Evolutionary conservation across 176 grass and related monocot species (phyloP), one percentile per base, ranked within the genome.

Genomic region (Aechmea fasciata): DNA sequence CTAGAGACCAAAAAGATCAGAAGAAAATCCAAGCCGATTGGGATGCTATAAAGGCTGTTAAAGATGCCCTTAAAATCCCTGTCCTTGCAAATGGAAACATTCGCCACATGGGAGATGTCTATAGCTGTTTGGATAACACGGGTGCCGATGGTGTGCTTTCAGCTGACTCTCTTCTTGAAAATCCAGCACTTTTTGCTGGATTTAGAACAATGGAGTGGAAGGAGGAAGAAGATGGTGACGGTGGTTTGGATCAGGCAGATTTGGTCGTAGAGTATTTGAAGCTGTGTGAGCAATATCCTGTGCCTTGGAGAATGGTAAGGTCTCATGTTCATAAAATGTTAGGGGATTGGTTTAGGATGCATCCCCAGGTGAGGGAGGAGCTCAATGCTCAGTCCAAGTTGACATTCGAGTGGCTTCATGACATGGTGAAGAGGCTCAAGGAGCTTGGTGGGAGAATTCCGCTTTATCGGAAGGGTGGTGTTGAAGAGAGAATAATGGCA

Each of bases 21-120:
- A 90, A 84, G 79, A 99, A 93, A 81, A 90, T 88, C 78, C 87
- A 83, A 68, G 94, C 94, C 70, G 75, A 93, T 66, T 99, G 94
- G 94, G 68, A 85, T 77, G 82, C 84, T 3, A 90, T 99, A 63
- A 89, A 87, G 80, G 89, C 89, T 52, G 89, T 99, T 0, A 99
- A 99, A 76, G 85, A 88, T 74, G 74, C 84, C 48, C 65, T 99
- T 41, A 81, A 57, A 53, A 85, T 97, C 80, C 94, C 94, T 59
- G 94, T 93, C 15, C 87, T 99, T n/a, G 94, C 94, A 63, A 93
- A 99, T 70, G 94, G 94, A 74, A 92, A 99, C 77, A 78, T 99
- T 26, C 94, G 80, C 68, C 94, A 99, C 77, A 75, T 90, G 82
- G 79, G 75, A 9, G 94, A 93, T 85, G 89, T 88, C 20, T 49